Base-by-base conservation (phyloP, 1,284 basidiomycete species). In the Cryptococcus floricola region DNA sequence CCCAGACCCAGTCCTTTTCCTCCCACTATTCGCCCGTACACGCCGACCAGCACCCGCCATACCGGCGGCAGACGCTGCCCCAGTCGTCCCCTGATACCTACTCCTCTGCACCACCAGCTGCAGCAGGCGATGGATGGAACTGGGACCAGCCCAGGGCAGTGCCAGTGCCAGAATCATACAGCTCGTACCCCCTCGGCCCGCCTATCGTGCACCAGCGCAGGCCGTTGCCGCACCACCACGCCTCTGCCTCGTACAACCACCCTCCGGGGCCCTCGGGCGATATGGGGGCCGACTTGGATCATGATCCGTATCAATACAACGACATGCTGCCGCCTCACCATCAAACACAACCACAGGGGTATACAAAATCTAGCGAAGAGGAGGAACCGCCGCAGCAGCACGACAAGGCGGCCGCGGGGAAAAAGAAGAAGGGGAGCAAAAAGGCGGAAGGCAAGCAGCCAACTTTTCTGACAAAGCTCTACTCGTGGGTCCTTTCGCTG, bases 381-480 rank as follows among this genome's bases (percentile, higher is more conserved):
- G 23, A 23, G 23, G 23, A 23, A 3, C 23, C 23, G 23, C 23
- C 23, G 23, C 23, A 23, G 16, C 39, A 25, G 19, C 39, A 27
- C n/a, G 37, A 50, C 34, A 34, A 48, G 9, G 23, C 10, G 45
- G n/a, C 27, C 38, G 50, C 52, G 56, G 49, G 52, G 23, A 59
- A 57, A 52, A 65, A 60, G 34, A 37, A n/a, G 18, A 56, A 49
- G 25, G 18, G 34, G 6, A 28, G 45, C 28, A 70, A 68, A 56
- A 76, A 75, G 62, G 65, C 64, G 10, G 76, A 78, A 43, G 68
- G 69, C 48, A 78, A 80, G 85, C 89, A 91, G 79, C 87, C 89
- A 0, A 92, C 90, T 10, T 93, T 93, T 74, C 81, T 93, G 69
- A 92, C 89, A 74, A 93, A 92, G 81, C 84, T 93, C 49, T 93